A percentile compares a stretch with the other conserved stretches of the same genome.
phyloP scores from a whole-genome alignment of 2,329 filamentous ascomycete species.

The Escovopsis weberi region DNA sequence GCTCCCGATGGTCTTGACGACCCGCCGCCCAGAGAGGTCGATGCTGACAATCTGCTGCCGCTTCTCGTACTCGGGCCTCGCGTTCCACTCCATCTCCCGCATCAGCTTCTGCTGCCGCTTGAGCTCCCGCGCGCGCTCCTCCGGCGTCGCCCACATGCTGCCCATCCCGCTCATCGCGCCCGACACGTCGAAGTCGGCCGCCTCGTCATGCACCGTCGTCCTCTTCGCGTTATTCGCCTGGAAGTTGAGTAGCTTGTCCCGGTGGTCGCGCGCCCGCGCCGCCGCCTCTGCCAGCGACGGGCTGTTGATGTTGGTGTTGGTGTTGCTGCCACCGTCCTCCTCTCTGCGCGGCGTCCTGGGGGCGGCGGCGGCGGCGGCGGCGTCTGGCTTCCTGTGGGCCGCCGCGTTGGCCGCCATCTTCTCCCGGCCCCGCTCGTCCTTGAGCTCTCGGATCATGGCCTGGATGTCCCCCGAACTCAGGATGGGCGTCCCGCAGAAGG shows the following conservation, averaged over 20 bases:
- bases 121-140: constrained; percentile 67
- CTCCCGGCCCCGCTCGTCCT: constrained; percentile 75
- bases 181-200: constrained; percentile 44
- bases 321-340: constrained; percentile 6
- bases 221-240: constrained; percentile 75
- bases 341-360: constrained; percentile 36
- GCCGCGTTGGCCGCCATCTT: constrained; percentile 71
- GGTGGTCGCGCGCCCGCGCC: constrained; percentile 57
- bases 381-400: constrained; percentile 49
- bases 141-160: constrained; percentile 67
- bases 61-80: constrained; percentile 79
- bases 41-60: constrained; percentile 71
- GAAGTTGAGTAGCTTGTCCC: constrained; percentile 67
- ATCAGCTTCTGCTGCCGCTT: constrained; percentile 76
- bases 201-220: constrained; percentile 78
- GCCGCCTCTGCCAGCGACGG: constrained; percentile 40
- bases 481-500: constrained; percentile 67
- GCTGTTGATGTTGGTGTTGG: constrained; percentile 7
- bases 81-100: constrained; percentile 76
- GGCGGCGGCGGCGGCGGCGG: constrained; percentile 43
- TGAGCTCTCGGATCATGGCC: constrained; percentile 69
- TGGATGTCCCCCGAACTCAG: constrained; percentile 62
- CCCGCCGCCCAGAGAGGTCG: constrained; percentile 62
- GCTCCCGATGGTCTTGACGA: constrained; percentile 57
- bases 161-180: constrained; percentile 29